Evolutionary conservation across 306 rosid species (phyloP).

Genomic region (Acacia acuminata): DNA sequence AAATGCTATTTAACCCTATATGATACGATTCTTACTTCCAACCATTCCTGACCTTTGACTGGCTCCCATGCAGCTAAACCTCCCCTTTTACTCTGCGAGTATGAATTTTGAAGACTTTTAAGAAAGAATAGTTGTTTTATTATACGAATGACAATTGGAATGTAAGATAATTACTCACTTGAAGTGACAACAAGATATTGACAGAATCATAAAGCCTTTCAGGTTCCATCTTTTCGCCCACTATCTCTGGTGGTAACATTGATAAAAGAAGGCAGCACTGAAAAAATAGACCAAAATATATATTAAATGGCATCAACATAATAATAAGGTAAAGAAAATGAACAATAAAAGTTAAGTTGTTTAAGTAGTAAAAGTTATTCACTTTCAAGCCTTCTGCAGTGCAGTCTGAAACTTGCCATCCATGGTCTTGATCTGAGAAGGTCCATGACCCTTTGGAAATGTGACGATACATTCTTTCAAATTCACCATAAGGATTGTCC

Average conservation of each 20-base stretch:
- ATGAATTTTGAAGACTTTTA: neutral
- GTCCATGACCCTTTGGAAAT: constrained; percentile 85
- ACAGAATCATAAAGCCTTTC: constrained; percentile 64
- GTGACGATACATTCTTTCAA: constrained; percentile 64
- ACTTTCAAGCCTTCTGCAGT: constrained; percentile 82
- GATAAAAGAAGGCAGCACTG: constrained; percentile 72
- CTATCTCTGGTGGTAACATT: constrained; percentile 57
- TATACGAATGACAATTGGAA: neutral
- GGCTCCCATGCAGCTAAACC: constrained; percentile 84
- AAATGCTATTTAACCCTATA: neutral
- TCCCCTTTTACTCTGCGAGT: constrained; percentile 68
- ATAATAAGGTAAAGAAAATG: neutral
- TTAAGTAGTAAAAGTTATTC: neutral
- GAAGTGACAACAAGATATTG: constrained; percentile 65
- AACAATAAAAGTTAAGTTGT: neutral
- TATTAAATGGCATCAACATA: too few species aligned
- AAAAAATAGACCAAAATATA: neutral
- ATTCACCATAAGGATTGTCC: constrained; percentile 64
- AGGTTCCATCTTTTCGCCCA: constrained; percentile 71
- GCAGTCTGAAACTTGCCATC: constrained; percentile 86
- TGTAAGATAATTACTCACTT: neutral
- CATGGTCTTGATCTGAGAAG: constrained; percentile 78
- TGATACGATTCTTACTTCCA: constrained; percentile 53
- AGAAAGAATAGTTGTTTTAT: neutral
- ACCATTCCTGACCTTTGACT: constrained; percentile 59